Conservation (phyloP, 495 filamentous ascomycete species). For the Penicillium manginii region DNA sequence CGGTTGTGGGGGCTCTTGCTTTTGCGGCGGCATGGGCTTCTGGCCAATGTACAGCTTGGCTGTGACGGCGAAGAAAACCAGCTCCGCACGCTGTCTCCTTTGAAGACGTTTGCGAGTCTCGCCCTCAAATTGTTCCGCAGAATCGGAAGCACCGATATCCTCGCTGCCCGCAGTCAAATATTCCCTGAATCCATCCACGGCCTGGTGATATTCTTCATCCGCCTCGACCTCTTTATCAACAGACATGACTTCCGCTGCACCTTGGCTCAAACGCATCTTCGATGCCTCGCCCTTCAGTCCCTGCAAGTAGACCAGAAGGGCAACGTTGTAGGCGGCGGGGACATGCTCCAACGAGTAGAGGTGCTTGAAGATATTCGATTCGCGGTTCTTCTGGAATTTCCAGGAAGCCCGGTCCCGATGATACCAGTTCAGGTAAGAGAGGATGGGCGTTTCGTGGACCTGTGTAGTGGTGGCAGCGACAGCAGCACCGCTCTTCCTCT, state of each 20-base stretch:
- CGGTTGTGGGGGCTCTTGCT: constrained; percentile 27
- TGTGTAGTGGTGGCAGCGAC: constrained; percentile 16
- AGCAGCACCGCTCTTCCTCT: constrained; percentile 20
- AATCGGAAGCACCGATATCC: constrained; percentile 35
- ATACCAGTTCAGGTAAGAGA: constrained; percentile 75
- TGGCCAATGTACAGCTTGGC: constrained; percentile 37
- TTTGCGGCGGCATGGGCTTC: constrained; percentile 36
- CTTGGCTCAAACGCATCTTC: constrained; percentile 61
- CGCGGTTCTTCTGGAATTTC: constrained; percentile 94
- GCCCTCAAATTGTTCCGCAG: constrained; percentile 42
- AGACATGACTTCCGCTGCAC: constrained; percentile 58
- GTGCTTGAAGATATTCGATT: constrained; percentile 81
- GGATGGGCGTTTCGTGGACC: constrained; percentile 58
- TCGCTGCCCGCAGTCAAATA: constrained; percentile 33
- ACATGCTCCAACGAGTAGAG: constrained; percentile 69
- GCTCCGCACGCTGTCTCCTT: constrained; percentile 51
- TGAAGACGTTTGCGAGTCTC: constrained; percentile 42
- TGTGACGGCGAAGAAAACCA: constrained; percentile 47
- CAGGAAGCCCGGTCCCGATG: constrained; percentile 65
- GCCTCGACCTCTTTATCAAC: constrained; percentile 43
- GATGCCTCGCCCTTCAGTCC: constrained; percentile 70
- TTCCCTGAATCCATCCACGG: constrained; percentile 50
- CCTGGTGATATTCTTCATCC: constrained; percentile 56
- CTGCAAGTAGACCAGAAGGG: constrained; percentile 70
- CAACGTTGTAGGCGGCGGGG: constrained; percentile 63